Percentiles rank a stretch among this genome's conserved stretches.
phyloP scores from a whole-genome alignment of 2,329 filamentous ascomycete genomes.

The Stemphylium vesicarium region DNA sequence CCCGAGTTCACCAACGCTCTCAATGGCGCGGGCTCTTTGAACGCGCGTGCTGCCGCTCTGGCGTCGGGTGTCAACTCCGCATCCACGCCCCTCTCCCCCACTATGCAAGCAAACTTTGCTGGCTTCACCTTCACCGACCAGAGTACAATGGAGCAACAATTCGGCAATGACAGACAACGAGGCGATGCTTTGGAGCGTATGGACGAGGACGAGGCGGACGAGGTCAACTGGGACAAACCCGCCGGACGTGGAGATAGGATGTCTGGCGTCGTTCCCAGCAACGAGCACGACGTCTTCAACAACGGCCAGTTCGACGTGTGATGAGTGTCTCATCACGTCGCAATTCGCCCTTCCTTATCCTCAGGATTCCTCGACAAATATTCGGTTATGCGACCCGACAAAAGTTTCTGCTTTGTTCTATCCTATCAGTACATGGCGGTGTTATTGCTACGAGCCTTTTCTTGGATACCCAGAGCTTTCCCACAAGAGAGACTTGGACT shows the following conservation, averaged over 20 bases:
- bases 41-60: constrained; percentile 85
- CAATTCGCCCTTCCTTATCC: constrained; percentile 7
- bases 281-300: constrained; percentile 58
- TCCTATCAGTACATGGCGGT: constrained; percentile 24
- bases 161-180: constrained; percentile 51
- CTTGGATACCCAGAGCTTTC: constrained; percentile 41
- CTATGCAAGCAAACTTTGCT: constrained; percentile 96
- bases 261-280: constrained; percentile 57
- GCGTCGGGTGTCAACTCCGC: constrained; percentile 81
- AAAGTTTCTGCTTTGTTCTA: constrained; percentile 40
- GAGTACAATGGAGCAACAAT: constrained; percentile 88
- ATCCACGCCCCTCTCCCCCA: constrained; percentile 90
- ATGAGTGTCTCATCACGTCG: constrained; percentile 16
- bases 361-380: constrained; percentile 14
- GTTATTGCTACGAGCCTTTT: constrained; percentile 28
- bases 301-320: constrained; percentile 48
- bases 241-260: constrained; percentile 56
- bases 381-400: constrained; percentile 26
- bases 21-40: constrained; percentile 82
- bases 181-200: constrained; percentile 51
- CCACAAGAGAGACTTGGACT: constrained; percentile 28
- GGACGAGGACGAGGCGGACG: constrained; percentile 52
- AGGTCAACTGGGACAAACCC: constrained; percentile 51
- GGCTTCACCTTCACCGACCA: constrained; percentile 99
- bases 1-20: constrained; percentile 97